Percentiles rank a stretch among this genome's conserved stretches.
Evolutionary conservation across 2,329 filamentous ascomycete genomes (phyloP).

Genomic region (Truncatella angustata): DNA sequence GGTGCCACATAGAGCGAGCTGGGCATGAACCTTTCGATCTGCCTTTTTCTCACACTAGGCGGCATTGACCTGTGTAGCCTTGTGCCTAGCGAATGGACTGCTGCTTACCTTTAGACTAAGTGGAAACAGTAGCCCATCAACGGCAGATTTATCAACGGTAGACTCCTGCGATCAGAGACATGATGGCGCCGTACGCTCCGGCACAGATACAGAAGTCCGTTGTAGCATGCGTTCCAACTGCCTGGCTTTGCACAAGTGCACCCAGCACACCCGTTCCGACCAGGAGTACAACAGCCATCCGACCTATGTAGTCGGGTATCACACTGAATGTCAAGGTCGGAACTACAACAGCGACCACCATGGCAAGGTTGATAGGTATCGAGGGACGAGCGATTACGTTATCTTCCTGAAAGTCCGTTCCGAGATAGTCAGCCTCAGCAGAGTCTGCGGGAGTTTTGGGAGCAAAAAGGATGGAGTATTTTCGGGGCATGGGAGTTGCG

Average conservation of each 20-base stretch:
- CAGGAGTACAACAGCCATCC: slow-evolving; percentile 7
- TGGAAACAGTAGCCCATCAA: too few relatives aligned
- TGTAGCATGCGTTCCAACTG: slow-evolving; percentile 17
- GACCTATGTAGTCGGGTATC: slow-evolving; percentile 39
- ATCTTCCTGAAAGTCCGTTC: slow-evolving; percentile 4
- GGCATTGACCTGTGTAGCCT: too few relatives aligned
- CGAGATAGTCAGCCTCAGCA: slow-evolving; percentile 5
- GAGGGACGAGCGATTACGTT: slow-evolving; percentile 15
- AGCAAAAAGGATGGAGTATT: background rate
- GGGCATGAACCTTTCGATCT: too few relatives aligned
- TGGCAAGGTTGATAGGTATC: slow-evolving; percentile 37
- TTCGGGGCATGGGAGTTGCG: slow-evolving; percentile 9
- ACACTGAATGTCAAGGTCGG: slow-evolving; percentile 59
- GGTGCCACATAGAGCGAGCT: too few relatives aligned
- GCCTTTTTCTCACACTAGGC: too few relatives aligned
- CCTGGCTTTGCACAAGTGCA: slow-evolving; percentile 24
- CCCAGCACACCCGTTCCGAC: slow-evolving; percentile 20
- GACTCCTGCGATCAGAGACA: slow-evolving; percentile 31
- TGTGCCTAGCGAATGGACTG: too few relatives aligned
- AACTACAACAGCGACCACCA: slow-evolving; percentile 51
- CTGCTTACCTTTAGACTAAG: too few relatives aligned
- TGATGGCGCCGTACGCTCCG: slow-evolving; percentile 33
- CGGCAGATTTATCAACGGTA: too few relatives aligned
- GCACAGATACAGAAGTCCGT: slow-evolving; percentile 24
- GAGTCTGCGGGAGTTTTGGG: background rate